A percentile compares a stretch with the other conserved stretches of the same genome.
Evolutionary conservation across 208 protist species (phyloP).

Genomic region (Wallacemonas sp.): DNA sequence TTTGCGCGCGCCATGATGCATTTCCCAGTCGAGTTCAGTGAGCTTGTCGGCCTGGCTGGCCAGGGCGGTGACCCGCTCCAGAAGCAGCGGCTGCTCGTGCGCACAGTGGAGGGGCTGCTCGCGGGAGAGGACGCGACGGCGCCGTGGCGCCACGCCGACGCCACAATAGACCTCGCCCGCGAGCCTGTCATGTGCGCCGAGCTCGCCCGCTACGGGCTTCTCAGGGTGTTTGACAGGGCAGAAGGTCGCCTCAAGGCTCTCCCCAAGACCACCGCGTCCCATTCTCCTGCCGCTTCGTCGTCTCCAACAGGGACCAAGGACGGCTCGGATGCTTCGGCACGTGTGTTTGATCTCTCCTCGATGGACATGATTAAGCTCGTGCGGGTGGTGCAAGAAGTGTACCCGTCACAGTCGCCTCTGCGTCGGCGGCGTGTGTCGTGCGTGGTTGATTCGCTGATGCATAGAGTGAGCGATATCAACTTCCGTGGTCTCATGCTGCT

Average conservation of each 20-base stretch:
- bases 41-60: constrained; percentile 1
- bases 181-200: constrained; percentile 12
- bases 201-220: constrained; percentile 28
- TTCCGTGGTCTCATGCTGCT: constrained; percentile 46
- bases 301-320: too few species aligned
- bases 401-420: background rate
- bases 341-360: constrained; percentile 22
- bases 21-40: constrained; percentile 58
- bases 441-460: constrained; percentile 22
- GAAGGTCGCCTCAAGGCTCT: constrained; percentile 18
- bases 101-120: constrained; percentile 19
- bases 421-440: constrained; percentile 9
- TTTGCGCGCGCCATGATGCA: constrained; percentile 69
- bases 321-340: background rate
- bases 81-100: constrained; percentile 14
- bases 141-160: background rate
- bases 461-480: constrained; percentile 7
- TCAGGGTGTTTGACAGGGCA: constrained; percentile 24
- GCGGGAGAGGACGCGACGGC: background rate
- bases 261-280: too few species aligned
- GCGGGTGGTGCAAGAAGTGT: constrained; percentile 37
- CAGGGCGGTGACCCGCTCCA: constrained; percentile 4
- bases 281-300: too few species aligned
- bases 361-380: constrained; percentile 46
- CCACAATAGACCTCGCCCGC: background rate